These are phyloP conservation scores for Penicillium sp. DNA, from an alignment of 2,329 filamentous ascomycete species.

Conservation along the genomic window DNA sequence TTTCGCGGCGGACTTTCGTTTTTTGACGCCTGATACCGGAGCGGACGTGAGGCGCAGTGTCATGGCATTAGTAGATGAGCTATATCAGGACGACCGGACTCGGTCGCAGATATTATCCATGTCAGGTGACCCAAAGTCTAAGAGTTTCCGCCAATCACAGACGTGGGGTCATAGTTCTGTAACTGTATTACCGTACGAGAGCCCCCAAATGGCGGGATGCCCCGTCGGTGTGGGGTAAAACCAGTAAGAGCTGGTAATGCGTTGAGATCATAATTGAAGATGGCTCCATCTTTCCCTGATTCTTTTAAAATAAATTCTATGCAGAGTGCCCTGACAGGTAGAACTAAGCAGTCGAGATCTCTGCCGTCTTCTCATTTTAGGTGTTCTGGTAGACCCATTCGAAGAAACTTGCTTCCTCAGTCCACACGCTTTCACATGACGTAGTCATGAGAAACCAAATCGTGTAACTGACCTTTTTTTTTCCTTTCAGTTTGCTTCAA, in stretches of 20 bases:
- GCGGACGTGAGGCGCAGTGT: conserved; percentile 51
- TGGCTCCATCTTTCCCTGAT: background rate
- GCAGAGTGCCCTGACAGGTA: background rate
- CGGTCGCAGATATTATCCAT: conserved; percentile 13
- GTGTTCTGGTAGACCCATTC: background rate
- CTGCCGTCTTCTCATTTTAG: background rate
- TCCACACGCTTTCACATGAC: conserved; percentile 32
- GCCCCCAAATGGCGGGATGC: background rate
- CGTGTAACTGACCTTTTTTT: conserved; percentile 17
- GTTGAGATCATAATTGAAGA: background rate
- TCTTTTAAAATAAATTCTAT: background rate
- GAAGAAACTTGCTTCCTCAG: conserved; percentile 6
- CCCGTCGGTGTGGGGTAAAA: conserved; percentile 1
- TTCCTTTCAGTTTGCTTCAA: conserved; percentile 9
- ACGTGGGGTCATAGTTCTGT: conserved; percentile 8
- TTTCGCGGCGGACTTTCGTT: conserved; percentile 34
- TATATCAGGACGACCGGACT: background rate
- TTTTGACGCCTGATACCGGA: conserved; percentile 49
- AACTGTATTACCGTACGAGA: conserved; percentile 14
- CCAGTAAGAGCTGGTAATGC: background rate
- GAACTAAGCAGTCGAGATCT: background rate
- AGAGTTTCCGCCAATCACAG: conserved; percentile 14
- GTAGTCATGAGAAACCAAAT: conserved; percentile 33
- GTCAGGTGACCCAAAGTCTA: conserved; percentile 14
- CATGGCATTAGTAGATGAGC: conserved; percentile 35